Evolutionary conservation across 78 protist genomes (phyloP).

Genomic region (Trichosphaerium sp.): DNA sequence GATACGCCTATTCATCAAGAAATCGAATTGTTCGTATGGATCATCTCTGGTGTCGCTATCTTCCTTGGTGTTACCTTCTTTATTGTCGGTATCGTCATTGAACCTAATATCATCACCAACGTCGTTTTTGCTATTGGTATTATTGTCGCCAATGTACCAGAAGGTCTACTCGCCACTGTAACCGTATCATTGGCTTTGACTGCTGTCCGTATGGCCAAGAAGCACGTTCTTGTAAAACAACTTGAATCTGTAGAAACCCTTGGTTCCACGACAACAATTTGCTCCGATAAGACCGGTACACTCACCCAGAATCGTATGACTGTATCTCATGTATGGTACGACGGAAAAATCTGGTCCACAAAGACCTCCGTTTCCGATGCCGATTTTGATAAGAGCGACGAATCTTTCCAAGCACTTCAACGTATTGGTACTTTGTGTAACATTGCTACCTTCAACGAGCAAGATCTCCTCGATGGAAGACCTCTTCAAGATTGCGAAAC

Average conservation of each 20-base stretch:
- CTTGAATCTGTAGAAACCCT: slow-evolving; percentile 81
- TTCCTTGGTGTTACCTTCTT: slow-evolving; percentile 10
- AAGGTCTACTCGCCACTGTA: slow-evolving; percentile 68
- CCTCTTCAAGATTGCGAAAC: background rate
- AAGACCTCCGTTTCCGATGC: slow-evolving; percentile 9
- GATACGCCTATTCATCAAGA: slow-evolving; percentile 66
- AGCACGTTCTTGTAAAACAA: slow-evolving; percentile 69
- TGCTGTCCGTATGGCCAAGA: slow-evolving; percentile 67
- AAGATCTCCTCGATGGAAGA: background rate
- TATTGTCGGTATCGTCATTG: slow-evolving; percentile 13
- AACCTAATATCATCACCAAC: slow-evolving; percentile 6
- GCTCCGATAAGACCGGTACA: slow-evolving; percentile 94
- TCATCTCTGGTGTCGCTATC: slow-evolving; percentile 68
- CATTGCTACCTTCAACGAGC: slow-evolving; percentile 25
- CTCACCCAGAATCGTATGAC: slow-evolving; percentile 88
- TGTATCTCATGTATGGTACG: slow-evolving; percentile 51
- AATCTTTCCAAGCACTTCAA: slow-evolving; percentile 1
- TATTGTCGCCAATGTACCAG: slow-evolving; percentile 85
- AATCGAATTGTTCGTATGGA: slow-evolving; percentile 62
- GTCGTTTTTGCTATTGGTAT: slow-evolving; percentile 61
- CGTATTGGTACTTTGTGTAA: slow-evolving; percentile 18
- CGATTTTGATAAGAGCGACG: background rate
- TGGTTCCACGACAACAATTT: slow-evolving; percentile 73
- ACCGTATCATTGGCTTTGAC: slow-evolving; percentile 71
- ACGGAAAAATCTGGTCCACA: slow-evolving; percentile 9